Conservation (phyloP, 306 rosid genomes). For the Luffa aegyptiaca region DNA sequence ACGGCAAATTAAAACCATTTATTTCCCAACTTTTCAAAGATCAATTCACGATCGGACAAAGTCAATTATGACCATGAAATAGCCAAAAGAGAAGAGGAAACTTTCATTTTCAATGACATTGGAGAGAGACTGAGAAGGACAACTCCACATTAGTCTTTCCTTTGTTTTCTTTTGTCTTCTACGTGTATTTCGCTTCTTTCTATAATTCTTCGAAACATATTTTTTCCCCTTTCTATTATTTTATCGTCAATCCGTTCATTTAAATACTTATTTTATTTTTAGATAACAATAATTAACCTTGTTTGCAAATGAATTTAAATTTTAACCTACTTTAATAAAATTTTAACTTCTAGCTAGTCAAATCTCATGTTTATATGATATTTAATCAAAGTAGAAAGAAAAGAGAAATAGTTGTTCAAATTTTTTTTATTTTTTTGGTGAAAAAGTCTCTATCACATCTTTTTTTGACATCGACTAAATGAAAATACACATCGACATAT, state of each 20-base stretch:
- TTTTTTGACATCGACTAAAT: not conserved
- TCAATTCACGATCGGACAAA: not conserved
- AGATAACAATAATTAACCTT: too few relatives aligned
- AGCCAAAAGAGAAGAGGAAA: not conserved
- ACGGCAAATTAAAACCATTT: not conserved
- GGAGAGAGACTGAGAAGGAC: not conserved
- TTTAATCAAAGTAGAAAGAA: not conserved
- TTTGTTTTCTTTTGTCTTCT: not conserved
- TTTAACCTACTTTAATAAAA: too few relatives aligned
- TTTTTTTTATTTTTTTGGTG: not conserved
- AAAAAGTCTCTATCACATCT: not conserved
- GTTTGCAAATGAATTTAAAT: too few relatives aligned
- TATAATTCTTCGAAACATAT: not conserved
- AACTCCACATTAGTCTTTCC: not conserved
- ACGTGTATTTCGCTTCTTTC: not conserved
- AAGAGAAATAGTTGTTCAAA: too few relatives aligned
- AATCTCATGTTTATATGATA: not conserved
- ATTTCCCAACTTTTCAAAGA: not conserved
- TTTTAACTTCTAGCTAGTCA: not conserved
- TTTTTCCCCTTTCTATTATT: not conserved
- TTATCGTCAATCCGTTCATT: not conserved
- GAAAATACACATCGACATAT: not conserved
- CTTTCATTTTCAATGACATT: not conserved
- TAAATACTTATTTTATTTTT: too few relatives aligned
- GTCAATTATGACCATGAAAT: not conserved